These are phyloP conservation scores for Salix arbutifolia DNA, from an alignment of 345 rosid genomes.

Conservation along the genomic window DNA sequence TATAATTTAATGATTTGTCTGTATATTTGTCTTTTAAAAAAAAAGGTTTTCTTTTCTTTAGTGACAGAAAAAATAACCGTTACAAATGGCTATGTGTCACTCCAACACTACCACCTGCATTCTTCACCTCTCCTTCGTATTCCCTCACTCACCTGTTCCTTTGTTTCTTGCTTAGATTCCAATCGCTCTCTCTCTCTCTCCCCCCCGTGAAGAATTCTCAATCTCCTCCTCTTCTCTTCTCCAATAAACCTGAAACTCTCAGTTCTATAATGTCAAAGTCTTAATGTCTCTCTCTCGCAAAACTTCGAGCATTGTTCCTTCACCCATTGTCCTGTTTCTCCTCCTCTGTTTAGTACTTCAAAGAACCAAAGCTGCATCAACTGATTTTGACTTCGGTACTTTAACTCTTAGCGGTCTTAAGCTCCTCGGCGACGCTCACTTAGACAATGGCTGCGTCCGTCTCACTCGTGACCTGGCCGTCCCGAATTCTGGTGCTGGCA, in stretches of 20 bases:
- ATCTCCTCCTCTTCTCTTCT: slow-evolving; percentile 15
- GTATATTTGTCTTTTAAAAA: too few relatives aligned
- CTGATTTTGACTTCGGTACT: slow-evolving; percentile 71
- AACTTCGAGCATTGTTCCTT: slow-evolving; percentile 16
- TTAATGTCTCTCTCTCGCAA: slow-evolving; percentile 20
- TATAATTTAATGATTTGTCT: background rate
- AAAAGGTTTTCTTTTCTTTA: background rate
- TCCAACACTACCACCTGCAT: slow-evolving; percentile 48
- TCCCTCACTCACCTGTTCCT: slow-evolving; percentile 21
- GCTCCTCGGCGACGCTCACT: slow-evolving; percentile 88
- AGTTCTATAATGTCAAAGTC: slow-evolving; percentile 17
- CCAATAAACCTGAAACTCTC: background rate
- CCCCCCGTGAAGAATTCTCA: slow-evolving; percentile 23
- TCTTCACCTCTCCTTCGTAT: slow-evolving; percentile 34
- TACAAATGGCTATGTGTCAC: slow-evolving; percentile 50
- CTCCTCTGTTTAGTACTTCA: slow-evolving; percentile 33
- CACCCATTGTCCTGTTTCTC: slow-evolving; percentile 15
- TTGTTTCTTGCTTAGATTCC: slow-evolving; percentile 13
- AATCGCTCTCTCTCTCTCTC: slow-evolving; percentile 25
- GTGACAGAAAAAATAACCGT: slow-evolving; percentile 36
- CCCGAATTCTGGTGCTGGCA: slow-evolving; percentile 81
- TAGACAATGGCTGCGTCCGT: slow-evolving; percentile 66
- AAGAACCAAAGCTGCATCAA: slow-evolving; percentile 22
- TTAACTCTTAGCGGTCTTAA: slow-evolving; percentile 62
- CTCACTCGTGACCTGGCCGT: slow-evolving; percentile 86